Conservation (phyloP, 2,329 filamentous ascomycete genomes). For the Colletotrichum paranaense region DNA sequence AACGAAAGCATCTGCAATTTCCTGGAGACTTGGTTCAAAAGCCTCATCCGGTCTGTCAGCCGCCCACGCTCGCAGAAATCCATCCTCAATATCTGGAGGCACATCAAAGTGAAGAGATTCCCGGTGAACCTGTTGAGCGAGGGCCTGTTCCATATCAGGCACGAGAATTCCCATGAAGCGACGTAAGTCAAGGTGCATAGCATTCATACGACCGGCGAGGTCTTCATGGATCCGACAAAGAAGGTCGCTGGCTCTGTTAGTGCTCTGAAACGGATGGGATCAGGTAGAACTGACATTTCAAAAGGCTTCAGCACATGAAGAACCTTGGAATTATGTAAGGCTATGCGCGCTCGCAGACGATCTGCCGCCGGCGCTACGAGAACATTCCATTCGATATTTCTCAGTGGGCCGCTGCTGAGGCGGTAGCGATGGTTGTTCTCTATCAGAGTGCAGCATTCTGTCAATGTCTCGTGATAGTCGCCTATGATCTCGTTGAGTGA, state of each 20-base stretch:
- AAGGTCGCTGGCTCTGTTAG: constrained; percentile 43
- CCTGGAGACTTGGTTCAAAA: constrained; percentile 28
- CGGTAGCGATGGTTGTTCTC: constrained; percentile 44
- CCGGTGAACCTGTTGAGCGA: constrained; percentile 30
- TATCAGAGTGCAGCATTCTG: constrained; percentile 46
- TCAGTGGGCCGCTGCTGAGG: constrained; percentile 40
- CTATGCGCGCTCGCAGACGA: constrained; percentile 44
- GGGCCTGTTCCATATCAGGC: constrained; percentile 36
- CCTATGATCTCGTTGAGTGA: constrained; percentile 43
- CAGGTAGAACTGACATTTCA: constrained; percentile 44
- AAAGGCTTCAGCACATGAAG: constrained; percentile 48
- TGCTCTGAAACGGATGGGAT: neutral
- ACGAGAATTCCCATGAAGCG: constrained; percentile 38
- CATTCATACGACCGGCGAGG: constrained; percentile 30
- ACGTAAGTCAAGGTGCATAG: constrained; percentile 35
- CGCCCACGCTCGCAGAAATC: constrained; percentile 21
- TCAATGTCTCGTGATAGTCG: constrained; percentile 45
- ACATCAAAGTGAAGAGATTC: constrained; percentile 29
- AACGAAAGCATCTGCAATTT: constrained; percentile 48
- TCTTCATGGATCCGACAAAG: constrained; percentile 40
- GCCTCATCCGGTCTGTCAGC: constrained; percentile 1
- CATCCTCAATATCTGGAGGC: constrained; percentile 39
- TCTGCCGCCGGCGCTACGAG: constrained; percentile 48
- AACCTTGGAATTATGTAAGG: constrained; percentile 49
- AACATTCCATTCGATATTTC: constrained; percentile 50